Conservation (phyloP, 345 rosid species). For the Boechera divaricarpa region DNA sequence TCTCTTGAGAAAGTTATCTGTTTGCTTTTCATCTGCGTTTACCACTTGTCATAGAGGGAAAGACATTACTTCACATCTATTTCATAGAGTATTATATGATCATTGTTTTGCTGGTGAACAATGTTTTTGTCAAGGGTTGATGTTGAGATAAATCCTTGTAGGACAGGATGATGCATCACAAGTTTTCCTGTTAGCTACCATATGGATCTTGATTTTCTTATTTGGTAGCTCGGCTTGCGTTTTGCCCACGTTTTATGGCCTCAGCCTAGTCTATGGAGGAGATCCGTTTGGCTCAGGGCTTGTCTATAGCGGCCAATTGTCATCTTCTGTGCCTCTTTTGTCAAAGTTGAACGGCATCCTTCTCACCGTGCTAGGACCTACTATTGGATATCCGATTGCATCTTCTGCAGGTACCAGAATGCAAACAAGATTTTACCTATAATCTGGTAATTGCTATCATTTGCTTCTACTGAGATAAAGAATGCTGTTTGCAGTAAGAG, state of each 20-base stretch:
- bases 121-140: constrained; percentile 42
- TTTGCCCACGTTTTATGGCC: constrained; percentile 63
- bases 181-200: constrained; percentile 75
- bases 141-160: constrained; percentile 80
- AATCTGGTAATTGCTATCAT: neutral
- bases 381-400: constrained; percentile 77
- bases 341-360: constrained; percentile 64
- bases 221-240: constrained; percentile 67
- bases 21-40: constrained; percentile 15
- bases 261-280: constrained; percentile 65
- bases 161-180: constrained; percentile 99
- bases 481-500: constrained; percentile 62
- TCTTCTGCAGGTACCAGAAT: constrained; percentile 70
- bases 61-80: neutral
- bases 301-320: constrained; percentile 51
- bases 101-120: constrained; percentile 9
- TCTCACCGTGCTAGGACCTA: constrained; percentile 63
- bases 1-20: neutral
- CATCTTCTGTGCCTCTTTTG: constrained; percentile 54
- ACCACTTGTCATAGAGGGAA: constrained; percentile 1
- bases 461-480: constrained; percentile 2
- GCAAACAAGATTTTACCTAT: neutral
- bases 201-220: constrained; percentile 81
- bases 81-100: neutral
- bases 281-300: constrained; percentile 53